A percentile compares a stretch with the other conserved stretches of the same genome.
Evolutionary conservation across 1,139 yeast species (phyloP).

Genomic region (Hyphopichia burtonii): DNA sequence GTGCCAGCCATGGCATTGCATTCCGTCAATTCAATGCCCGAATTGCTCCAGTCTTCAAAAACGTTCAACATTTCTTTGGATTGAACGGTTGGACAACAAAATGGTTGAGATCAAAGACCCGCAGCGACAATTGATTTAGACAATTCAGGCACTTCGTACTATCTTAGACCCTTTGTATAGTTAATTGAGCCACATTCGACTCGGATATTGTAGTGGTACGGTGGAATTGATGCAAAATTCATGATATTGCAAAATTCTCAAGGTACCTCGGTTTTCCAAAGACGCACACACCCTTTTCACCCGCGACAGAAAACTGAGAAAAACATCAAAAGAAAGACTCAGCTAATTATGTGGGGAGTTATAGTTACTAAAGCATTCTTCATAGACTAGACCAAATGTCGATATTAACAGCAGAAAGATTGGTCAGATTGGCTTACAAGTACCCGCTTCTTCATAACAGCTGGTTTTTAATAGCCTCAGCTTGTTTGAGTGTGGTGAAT

Average conservation of each 20-base stretch:
- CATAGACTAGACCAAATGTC: constrained; percentile 3
- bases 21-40: constrained; percentile 26
- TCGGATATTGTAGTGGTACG: too few relatives aligned
- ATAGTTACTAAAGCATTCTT: too few relatives aligned
- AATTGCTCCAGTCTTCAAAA: constrained; percentile 49
- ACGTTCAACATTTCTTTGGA: constrained; percentile 60
- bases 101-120: constrained; percentile 21
- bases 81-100: constrained; percentile 56
- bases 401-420: constrained; percentile 59
- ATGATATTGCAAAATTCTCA: not conserved
- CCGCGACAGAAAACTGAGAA: too few relatives aligned
- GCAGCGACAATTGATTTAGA: constrained; percentile 42
- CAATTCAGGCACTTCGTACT: not conserved
- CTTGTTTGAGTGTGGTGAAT: constrained; percentile 79
- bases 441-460: constrained; percentile 44
- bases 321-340: too few relatives aligned
- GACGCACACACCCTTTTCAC: too few relatives aligned
- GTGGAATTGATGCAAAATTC: not conserved
- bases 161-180: too few relatives aligned
- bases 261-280: not conserved
- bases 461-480: constrained; percentile 80
- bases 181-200: too few relatives aligned
- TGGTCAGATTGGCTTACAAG: constrained; percentile 56
- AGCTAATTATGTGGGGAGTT: too few relatives aligned
- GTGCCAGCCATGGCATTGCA: constrained; percentile 21